These are phyloP conservation scores for Phialophora tarda DNA, from an alignment of 2,329 filamentous ascomycete genomes.

Conservation along the genomic window DNA sequence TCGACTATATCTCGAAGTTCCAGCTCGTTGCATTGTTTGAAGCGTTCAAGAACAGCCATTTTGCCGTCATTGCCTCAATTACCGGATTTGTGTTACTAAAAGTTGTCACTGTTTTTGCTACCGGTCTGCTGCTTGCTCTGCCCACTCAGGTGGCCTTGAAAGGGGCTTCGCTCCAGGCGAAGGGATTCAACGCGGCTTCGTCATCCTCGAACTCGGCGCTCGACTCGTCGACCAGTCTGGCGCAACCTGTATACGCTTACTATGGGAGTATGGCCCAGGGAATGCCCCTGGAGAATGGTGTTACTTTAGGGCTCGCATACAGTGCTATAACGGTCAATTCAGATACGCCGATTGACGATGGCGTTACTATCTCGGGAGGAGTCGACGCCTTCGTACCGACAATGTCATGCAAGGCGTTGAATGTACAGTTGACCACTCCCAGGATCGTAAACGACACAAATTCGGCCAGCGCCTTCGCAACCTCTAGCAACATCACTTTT, in stretches of 20 bases:
- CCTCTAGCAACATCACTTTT: slow-evolving; percentile 35
- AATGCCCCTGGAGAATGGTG: slow-evolving; percentile 34
- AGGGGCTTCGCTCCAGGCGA: slow-evolving; percentile 21
- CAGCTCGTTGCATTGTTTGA: slow-evolving; percentile 41
- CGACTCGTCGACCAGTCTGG: slow-evolving; percentile 28
- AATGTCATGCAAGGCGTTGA: slow-evolving; percentile 32
- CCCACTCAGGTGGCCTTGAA: slow-evolving; percentile 32
- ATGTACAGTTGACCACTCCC: slow-evolving; percentile 31
- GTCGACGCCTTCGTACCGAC: slow-evolving; percentile 37
- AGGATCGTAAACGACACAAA: slow-evolving; percentile 33
- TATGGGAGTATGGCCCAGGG: slow-evolving; percentile 34
- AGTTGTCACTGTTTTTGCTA: slow-evolving; percentile 41
- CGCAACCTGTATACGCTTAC: slow-evolving; percentile 37
- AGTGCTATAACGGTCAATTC: slow-evolving; percentile 28
- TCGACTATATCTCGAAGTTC: slow-evolving; percentile 45
- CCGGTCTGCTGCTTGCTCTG: slow-evolving; percentile 43
- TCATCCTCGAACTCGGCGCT: slow-evolving; percentile 24
- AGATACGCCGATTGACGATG: slow-evolving; percentile 18
- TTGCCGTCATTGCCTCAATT: slow-evolving; percentile 43
- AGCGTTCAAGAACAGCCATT: slow-evolving; percentile 44
- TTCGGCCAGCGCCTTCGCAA: slow-evolving; percentile 29
- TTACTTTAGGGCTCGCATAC: slow-evolving; percentile 35
- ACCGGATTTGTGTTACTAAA: slow-evolving; percentile 43
- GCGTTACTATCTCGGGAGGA: slow-evolving; percentile 30
- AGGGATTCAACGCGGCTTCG: slow-evolving; percentile 27